Evolutionary conservation across 225 moss, liverwort and hornwort genomes (phyloP).

Genomic region (Climacium dendroides): DNA sequence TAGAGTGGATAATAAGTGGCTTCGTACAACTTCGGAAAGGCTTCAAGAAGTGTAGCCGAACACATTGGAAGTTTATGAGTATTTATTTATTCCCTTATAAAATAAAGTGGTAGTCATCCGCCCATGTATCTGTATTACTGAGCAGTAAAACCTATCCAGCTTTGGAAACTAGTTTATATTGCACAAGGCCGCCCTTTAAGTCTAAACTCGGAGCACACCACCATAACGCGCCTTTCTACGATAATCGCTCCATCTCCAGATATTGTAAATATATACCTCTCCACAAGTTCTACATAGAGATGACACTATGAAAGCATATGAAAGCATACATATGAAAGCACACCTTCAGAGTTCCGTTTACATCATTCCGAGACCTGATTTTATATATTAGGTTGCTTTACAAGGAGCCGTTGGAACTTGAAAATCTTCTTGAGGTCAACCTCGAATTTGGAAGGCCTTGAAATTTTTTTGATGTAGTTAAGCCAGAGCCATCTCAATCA

Average conservation of each 20-base stretch:
- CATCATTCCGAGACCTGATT: not conserved
- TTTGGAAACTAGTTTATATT: not conserved
- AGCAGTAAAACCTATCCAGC: not conserved
- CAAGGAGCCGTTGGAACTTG: not conserved
- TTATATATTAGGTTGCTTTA: not conserved
- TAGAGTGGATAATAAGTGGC: not conserved
- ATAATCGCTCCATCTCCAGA: not conserved
- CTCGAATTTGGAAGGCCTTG: not conserved
- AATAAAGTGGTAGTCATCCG: not conserved
- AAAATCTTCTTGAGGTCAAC: not conserved
- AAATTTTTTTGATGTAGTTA: not conserved
- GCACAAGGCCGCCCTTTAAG: not conserved
- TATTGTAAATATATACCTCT: not conserved
- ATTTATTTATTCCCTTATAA: not conserved
- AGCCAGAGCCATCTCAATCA: slow-evolving; percentile 67
- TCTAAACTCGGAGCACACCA: not conserved
- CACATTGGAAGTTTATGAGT: not conserved
- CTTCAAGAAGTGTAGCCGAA: not conserved
- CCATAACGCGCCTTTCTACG: not conserved
- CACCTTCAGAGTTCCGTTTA: not conserved
- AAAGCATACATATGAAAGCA: not conserved
- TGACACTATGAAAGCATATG: no score
- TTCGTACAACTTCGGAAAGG: not conserved
- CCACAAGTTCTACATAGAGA: not conserved
- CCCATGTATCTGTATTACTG: not conserved